Conservation (phyloP, 1,284 basidiomycete species). For the Ustilago crameri region DNA sequence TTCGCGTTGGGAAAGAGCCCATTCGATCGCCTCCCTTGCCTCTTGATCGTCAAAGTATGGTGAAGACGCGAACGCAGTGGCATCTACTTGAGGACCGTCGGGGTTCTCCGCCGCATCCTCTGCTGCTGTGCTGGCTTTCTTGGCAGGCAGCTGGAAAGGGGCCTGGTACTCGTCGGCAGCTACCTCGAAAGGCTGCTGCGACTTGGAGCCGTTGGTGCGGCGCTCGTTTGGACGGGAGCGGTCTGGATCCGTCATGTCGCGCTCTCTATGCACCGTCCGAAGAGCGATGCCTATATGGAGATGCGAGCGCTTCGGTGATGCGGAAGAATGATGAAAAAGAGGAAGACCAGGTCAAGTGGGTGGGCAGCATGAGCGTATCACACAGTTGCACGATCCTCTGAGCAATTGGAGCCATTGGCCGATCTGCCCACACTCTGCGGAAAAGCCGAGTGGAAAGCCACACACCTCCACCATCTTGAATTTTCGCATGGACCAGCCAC, state of each 20-base stretch:
- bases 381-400: too few species aligned
- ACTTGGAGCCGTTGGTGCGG: constrained; percentile 23
- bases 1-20: constrained; percentile 38
- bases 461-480: too few species aligned
- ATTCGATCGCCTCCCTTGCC: constrained; percentile 57
- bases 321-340: too few species aligned
- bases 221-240: constrained; percentile 24
- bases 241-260: constrained; percentile 28
- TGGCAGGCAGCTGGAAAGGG: constrained; percentile 55
- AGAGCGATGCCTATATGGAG: too few species aligned
- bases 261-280: too few species aligned
- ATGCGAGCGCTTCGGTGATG: too few species aligned
- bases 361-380: too few species aligned
- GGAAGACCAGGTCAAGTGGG: too few species aligned
- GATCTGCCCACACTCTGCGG: too few species aligned
- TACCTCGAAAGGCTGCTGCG: constrained; percentile 46
- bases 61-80: constrained; percentile 42
- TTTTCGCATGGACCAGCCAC: too few species aligned
- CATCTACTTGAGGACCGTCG: constrained; percentile 4
- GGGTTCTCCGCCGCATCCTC: neutral
- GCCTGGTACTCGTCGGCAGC: constrained; percentile 65
- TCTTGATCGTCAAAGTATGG: constrained; percentile 66
- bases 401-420: too few species aligned
- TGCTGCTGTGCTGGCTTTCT: constrained; percentile 6
- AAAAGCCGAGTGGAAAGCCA: too few species aligned